Evolutionary conservation across 148 eudicot genomes (phyloP).

Genomic region (Rhododendron molle): DNA sequence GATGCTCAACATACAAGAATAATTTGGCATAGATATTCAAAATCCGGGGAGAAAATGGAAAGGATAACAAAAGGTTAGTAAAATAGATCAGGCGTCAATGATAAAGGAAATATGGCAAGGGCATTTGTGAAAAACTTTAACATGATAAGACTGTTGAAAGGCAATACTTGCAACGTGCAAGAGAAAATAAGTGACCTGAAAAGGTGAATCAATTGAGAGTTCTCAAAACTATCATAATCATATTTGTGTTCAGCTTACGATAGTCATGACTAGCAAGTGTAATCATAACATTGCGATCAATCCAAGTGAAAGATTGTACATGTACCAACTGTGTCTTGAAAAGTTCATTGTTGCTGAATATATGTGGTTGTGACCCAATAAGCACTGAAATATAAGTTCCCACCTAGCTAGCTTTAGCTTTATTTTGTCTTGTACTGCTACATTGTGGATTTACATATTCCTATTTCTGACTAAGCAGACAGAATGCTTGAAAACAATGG

Average conservation of each 20-base stretch:
- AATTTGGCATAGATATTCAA: background rate
- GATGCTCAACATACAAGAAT: background rate
- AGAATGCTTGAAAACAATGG: background rate
- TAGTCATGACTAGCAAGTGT: background rate
- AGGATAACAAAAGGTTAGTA: background rate
- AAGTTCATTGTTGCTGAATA: background rate
- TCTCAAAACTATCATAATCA: background rate
- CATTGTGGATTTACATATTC: background rate
- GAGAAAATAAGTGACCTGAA: background rate
- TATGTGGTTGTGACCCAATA: background rate
- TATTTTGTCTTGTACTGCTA: background rate
- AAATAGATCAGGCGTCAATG: background rate
- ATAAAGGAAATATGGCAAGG: background rate
- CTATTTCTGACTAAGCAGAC: background rate
- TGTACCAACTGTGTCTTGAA: background rate
- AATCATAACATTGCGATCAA: background rate
- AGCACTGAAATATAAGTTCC: background rate
- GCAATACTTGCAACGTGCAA: background rate
- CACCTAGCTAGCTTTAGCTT: background rate
- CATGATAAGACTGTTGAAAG: background rate
- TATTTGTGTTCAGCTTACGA: background rate
- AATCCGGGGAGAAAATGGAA: background rate
- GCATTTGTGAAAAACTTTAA: background rate
- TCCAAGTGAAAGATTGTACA: background rate
- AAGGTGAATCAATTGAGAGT: background rate